A percentile compares a stretch with the other conserved stretches of the same genome.
Evolutionary conservation across 1,139 yeast genomes (phyloP).

Genomic region (Meyerozyma carpophila): DNA sequence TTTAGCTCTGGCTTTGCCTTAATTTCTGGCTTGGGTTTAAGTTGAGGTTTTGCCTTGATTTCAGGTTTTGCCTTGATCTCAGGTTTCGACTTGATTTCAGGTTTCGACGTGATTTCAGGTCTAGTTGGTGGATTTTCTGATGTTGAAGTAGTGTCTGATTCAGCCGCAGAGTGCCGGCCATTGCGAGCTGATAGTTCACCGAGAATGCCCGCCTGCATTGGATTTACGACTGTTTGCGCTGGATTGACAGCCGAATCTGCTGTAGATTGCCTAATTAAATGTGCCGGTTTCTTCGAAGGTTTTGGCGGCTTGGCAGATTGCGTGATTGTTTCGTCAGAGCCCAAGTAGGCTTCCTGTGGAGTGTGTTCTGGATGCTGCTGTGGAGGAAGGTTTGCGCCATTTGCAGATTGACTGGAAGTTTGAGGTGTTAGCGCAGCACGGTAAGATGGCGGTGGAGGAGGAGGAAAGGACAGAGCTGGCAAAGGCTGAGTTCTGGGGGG

Average conservation of each 20-base stretch:
- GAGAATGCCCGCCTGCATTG: conserved; percentile 2
- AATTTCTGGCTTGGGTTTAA: conserved; percentile 4
- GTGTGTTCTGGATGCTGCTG: too few species aligned
- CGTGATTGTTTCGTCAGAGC: neutral
- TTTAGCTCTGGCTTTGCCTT: conserved; percentile 10
- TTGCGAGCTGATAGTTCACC: neutral
- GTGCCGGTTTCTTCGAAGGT: conserved; percentile 4
- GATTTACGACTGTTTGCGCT: conserved; percentile 5
- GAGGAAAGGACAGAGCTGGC: neutral
- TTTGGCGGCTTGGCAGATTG: conserved; percentile 3
- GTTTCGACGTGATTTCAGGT: conserved; percentile 5
- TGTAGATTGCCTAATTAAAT: conserved; percentile 6
- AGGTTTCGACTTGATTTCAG: conserved; percentile 15
- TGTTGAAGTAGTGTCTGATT: neutral
- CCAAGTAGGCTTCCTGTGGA: neutral
- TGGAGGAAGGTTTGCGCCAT: too few species aligned
- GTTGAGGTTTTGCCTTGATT: conserved; percentile 1
- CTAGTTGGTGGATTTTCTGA: neutral
- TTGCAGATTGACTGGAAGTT: neutral
- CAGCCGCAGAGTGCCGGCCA: neutral
- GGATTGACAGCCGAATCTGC: conserved; percentile 6
- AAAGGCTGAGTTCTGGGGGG: neutral
- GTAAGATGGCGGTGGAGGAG: conserved; percentile 1
- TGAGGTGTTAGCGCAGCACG: neutral
- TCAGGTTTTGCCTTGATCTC: conserved; percentile 3